A percentile compares a stretch with the other conserved stretches of the same genome.
Conservation (phyloP, 2,329 filamentous ascomycete species). For the Cercospora canescens region DNA sequence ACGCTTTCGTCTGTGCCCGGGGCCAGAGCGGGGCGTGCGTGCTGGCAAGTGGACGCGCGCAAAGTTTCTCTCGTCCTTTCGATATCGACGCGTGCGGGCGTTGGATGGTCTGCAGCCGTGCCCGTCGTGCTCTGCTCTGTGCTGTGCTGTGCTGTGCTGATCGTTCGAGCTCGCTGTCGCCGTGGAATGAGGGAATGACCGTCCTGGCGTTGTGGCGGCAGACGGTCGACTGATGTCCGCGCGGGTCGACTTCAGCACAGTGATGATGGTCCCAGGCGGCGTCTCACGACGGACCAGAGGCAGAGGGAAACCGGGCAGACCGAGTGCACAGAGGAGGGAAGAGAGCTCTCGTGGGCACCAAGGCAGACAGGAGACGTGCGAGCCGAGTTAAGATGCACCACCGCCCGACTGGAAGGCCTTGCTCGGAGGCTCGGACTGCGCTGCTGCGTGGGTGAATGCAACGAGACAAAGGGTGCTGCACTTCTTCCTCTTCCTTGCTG, state of each 20-base stretch:
- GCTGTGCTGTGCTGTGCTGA: slow-evolving; percentile 21
- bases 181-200: slow-evolving; percentile 9
- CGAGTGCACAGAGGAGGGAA: slow-evolving; percentile 4
- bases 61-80: background rate
- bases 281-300: slow-evolving; percentile 4
- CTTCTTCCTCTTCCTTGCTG: slow-evolving; percentile 37
- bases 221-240: background rate
- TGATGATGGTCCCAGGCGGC: too few relatives aligned
- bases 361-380: slow-evolving; percentile 10
- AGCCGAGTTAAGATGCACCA: slow-evolving; percentile 15
- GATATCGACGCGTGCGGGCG: background rate
- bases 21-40: slow-evolving; percentile 28
- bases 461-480: slow-evolving; percentile 30
- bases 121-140: too few relatives aligned
- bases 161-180: slow-evolving; percentile 2
- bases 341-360: slow-evolving; percentile 13
- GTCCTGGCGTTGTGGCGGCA: slow-evolving; percentile 6
- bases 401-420: slow-evolving; percentile 25
- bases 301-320: background rate
- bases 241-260: too few relatives aligned
- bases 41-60: slow-evolving; percentile 15
- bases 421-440: slow-evolving; percentile 34
- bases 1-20: slow-evolving; percentile 26
- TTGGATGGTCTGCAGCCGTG: too few relatives aligned
- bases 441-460: slow-evolving; percentile 15